Conservation (phyloP, 2,329 filamentous ascomycete genomes). For the Davidsoniella neocaledoniae region DNA sequence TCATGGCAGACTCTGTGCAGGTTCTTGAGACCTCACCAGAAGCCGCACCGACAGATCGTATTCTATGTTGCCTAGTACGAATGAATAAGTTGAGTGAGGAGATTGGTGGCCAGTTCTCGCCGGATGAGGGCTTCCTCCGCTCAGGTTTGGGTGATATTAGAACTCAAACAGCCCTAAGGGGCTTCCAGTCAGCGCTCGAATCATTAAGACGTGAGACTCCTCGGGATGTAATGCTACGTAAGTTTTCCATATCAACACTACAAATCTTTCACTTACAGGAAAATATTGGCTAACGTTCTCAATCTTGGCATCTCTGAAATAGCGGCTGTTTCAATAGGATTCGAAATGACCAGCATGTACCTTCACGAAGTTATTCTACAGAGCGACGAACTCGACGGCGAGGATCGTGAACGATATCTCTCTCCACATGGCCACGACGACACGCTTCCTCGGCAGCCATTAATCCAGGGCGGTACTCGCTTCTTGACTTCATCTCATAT, state of each 20-base stretch:
- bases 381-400: conserved; percentile 34
- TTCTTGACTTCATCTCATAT: conserved; percentile 19
- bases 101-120: conserved; percentile 45
- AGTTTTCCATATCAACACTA: conserved; percentile 18
- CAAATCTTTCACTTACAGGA: neutral
- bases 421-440: conserved; percentile 21
- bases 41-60: conserved; percentile 37
- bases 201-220: conserved; percentile 40
- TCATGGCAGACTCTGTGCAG: conserved; percentile 43
- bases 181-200: conserved; percentile 47
- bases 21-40: conserved; percentile 36
- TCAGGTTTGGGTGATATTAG: conserved; percentile 43
- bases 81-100: conserved; percentile 51
- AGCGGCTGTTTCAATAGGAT: conserved; percentile 47
- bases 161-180: conserved; percentile 46
- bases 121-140: conserved; percentile 43
- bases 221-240: conserved; percentile 36
- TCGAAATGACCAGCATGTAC: conserved; percentile 51
- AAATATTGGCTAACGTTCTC: neutral
- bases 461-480: conserved; percentile 19
- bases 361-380: conserved; percentile 64
- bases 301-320: conserved; percentile 3
- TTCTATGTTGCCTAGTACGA: conserved; percentile 42
- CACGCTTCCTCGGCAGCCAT: neutral
- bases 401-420: conserved; percentile 24